Conservation (phyloP, 148 eudicot genomes). For the Beta vulgaris region DNA sequence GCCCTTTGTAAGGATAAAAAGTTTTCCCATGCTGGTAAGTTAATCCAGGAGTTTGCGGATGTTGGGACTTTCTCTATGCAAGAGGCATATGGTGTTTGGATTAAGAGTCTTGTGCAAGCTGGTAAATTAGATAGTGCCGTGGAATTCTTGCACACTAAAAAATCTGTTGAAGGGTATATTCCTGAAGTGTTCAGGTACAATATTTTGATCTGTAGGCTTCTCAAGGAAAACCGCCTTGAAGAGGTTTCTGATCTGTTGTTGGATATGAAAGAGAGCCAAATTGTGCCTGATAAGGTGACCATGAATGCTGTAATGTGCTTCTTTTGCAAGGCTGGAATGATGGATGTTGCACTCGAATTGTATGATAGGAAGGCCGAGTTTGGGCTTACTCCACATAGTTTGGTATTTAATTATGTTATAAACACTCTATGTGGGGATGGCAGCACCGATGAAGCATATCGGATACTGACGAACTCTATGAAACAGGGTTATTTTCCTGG, state of each 20-base stretch:
- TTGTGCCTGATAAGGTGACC: conserved; percentile 67
- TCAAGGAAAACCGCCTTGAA: conserved; percentile 51
- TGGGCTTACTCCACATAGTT: conserved; percentile 60
- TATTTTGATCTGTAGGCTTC: conserved; percentile 48
- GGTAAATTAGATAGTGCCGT: conserved; percentile 60
- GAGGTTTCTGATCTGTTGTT: conserved; percentile 77
- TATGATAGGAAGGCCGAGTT: conserved; percentile 52
- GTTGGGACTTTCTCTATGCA: conserved; percentile 36
- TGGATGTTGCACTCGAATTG: conserved; percentile 63
- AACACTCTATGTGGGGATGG: conserved; percentile 69
- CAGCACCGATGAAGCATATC: conserved; percentile 63
- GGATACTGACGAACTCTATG: conserved; percentile 46
- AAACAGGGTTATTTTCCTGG: conserved; percentile 62
- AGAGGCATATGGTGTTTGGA: conserved; percentile 62
- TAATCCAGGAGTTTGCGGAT: conserved; percentile 51
- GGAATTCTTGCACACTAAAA: conserved; percentile 44
- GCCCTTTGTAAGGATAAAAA: conserved; percentile 53
- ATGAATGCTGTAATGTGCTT: conserved; percentile 73
- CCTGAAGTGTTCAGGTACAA: conserved; percentile 72
- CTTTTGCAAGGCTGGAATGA: conserved; percentile 87
- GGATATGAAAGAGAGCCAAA: conserved; percentile 61
- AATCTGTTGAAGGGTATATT: conserved; percentile 47
- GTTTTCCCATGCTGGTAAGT: conserved; percentile 49
- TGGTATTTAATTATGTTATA: conserved; percentile 63
- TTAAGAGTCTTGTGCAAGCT: conserved; percentile 47